Percentiles rank a stretch among this genome's conserved stretches.
phyloP scores from a whole-genome alignment of 2,329 filamentous ascomycete species.

The Ceratocystiopsis sp. region DNA sequence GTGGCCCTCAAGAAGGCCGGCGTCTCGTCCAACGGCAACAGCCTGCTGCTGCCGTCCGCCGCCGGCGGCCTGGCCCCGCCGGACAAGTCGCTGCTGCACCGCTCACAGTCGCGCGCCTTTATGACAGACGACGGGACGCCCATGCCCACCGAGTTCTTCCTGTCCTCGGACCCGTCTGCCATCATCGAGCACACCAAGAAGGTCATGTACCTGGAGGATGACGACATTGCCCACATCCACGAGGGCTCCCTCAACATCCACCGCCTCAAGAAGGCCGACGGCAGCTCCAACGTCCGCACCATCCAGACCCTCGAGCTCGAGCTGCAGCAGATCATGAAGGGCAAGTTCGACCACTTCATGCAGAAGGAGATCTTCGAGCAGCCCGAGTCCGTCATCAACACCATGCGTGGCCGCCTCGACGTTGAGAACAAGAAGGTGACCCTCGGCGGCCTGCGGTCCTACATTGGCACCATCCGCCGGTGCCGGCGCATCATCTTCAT shows the following conservation, averaged over 20 bases:
- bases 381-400: constrained; percentile 97
- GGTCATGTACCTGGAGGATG: constrained; percentile 98
- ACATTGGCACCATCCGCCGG: constrained; percentile 89
- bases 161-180: constrained; percentile 94
- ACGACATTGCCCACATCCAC: constrained; percentile 98
- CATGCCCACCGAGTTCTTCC: constrained; percentile 97
- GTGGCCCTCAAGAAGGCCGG: constrained; percentile 85
- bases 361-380: constrained; percentile 99
- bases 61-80: constrained; percentile 53
- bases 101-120: constrained; percentile 96
- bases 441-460: constrained; percentile 86
- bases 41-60: constrained; percentile 41
- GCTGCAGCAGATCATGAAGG: constrained; percentile 99
- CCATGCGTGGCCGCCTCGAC: constrained; percentile 97
- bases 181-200: constrained; percentile 99
- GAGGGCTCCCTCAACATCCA: constrained; percentile 98
- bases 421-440: constrained; percentile 87
- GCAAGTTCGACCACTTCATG: constrained; percentile 99
- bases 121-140: constrained; percentile 96
- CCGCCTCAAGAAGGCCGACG: constrained; percentile 90
- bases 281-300: constrained; percentile 87
- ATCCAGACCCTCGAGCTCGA: constrained; percentile 98
- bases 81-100: constrained; percentile 95
- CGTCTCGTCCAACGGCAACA: constrained; percentile 46
- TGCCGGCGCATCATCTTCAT: constrained; percentile 98